Percentiles rank a stretch among this genome's conserved stretches.
These are phyloP conservation scores for Dothidotthia symphoricarpi DNA, from an alignment of 2,329 filamentous ascomycete species.

Conservation along the genomic window DNA sequence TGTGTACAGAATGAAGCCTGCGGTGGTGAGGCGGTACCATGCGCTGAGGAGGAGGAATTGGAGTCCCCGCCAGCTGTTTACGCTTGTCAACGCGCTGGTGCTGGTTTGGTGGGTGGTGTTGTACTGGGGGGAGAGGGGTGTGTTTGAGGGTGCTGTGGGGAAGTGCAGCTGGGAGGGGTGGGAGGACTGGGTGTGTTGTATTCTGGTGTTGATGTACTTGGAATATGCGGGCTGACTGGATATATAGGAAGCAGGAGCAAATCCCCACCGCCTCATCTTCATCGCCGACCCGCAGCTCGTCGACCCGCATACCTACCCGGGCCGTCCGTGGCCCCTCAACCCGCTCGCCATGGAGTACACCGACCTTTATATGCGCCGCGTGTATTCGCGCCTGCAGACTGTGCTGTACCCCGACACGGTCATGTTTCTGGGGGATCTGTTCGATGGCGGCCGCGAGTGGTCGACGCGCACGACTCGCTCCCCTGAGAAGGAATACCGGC, in stretches of 20 bases:
- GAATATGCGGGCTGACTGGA: too few relatives aligned
- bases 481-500: conserved; percentile 67
- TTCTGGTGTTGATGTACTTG: not conserved
- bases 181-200: conserved; percentile 78
- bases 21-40: conserved; percentile 13
- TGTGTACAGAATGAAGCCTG: conserved; percentile 31
- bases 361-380: conserved; percentile 83
- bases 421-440: conserved; percentile 89
- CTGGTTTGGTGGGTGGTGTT: conserved; percentile 73
- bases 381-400: conserved; percentile 75
- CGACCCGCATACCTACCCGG: conserved; percentile 92
- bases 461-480: conserved; percentile 58
- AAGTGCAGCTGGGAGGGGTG: conserved; percentile 80
- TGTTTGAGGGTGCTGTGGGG: conserved; percentile 68
- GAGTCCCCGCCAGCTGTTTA: conserved; percentile 27
- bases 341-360: conserved; percentile 69
- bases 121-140: conserved; percentile 80
- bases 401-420: conserved; percentile 79
- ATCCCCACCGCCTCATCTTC: conserved; percentile 79
- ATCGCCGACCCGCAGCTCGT: conserved; percentile 89
- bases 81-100: conserved; percentile 54
- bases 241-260: conserved; percentile 72
- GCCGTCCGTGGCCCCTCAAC: conserved; percentile 71
- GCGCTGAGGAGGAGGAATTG: conserved; percentile 19
- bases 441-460: conserved; percentile 96